These are phyloP conservation scores for Fusarium chlamydosporum DNA, from an alignment of 2,329 filamentous ascomycete species.

Conservation along the genomic window DNA sequence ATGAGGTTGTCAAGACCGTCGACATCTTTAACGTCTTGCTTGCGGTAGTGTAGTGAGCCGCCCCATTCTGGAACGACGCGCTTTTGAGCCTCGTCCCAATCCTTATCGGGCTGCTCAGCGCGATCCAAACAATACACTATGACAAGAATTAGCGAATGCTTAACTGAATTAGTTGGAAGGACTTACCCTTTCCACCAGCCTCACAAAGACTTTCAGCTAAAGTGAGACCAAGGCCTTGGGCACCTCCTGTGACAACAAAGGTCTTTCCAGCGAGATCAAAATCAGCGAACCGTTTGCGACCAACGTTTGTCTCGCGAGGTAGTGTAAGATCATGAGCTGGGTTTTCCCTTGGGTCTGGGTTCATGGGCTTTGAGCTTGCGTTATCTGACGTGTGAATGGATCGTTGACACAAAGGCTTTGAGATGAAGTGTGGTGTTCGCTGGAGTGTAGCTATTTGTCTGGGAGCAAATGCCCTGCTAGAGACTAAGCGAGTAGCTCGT, in stretches of 20 bases:
- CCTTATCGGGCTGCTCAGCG: constrained; percentile 58
- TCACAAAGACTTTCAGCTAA: constrained; percentile 84
- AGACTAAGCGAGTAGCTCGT: constrained; percentile 8
- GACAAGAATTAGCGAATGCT: fast-evolving
- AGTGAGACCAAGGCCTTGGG: constrained; percentile 81
- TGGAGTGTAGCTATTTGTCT: background rate
- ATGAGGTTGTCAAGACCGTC: constrained; percentile 76
- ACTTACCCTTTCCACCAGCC: constrained; percentile 76
- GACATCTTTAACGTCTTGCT: constrained; percentile 86
- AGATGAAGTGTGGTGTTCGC: background rate
- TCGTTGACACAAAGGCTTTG: background rate
- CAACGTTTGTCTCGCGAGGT: constrained; percentile 48
- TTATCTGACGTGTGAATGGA: constrained; percentile 20
- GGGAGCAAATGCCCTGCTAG: background rate
- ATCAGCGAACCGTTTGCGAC: constrained; percentile 70
- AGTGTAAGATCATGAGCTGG: constrained; percentile 28
- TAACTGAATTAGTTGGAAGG: fast-evolving
- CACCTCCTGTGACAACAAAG: constrained; percentile 81
- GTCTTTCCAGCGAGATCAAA: constrained; percentile 82
- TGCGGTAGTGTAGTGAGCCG: constrained; percentile 78
- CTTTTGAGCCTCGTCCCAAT: constrained; percentile 75
- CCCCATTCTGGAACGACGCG: constrained; percentile 68
- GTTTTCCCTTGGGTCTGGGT: constrained; percentile 48
- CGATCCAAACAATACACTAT: constrained; percentile 22
- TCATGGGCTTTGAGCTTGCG: constrained; percentile 33